A percentile compares a stretch with the other conserved stretches of the same genome.
Conservation (phyloP, 306 rosid species). For the Mimosa bimucronata region DNA sequence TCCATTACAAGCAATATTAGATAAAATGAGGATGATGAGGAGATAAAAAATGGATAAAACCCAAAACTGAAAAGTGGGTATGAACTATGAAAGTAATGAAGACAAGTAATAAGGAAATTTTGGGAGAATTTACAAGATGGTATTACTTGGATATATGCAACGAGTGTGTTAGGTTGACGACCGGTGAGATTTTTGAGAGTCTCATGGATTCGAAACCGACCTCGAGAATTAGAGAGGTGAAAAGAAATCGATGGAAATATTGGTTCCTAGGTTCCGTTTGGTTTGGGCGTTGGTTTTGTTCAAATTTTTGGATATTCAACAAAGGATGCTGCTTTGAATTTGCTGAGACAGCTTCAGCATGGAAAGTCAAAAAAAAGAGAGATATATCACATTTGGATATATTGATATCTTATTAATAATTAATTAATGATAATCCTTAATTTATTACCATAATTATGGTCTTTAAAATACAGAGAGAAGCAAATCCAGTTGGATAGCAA, state of each 20-base stretch:
- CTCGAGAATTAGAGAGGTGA: neutral
- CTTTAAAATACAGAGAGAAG: neutral
- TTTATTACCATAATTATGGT: neutral
- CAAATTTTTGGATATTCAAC: conserved; percentile 45
- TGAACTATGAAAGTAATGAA: conserved; percentile 7
- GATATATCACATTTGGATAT: neutral
- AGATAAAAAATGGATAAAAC: conserved; percentile 33
- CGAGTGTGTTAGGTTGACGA: conserved; percentile 62
- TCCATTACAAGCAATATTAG: conserved; percentile 14
- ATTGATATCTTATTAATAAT: neutral
- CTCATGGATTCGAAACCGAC: conserved; percentile 55
- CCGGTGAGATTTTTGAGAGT: conserved; percentile 58
- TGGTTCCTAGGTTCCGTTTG: conserved; percentile 46
- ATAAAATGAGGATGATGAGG: conserved; percentile 13
- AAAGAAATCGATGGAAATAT: conserved; percentile 20
- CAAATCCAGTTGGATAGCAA: conserved; percentile 53
- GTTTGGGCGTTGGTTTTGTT: conserved; percentile 40
- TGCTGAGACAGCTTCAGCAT: conserved; percentile 37
- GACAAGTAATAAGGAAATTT: neutral
- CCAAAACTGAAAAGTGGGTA: conserved; percentile 12
- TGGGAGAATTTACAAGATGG: too few species aligned
- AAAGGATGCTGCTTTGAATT: conserved; percentile 38
- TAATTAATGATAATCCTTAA: neutral
- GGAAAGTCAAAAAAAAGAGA: conserved; percentile 55
- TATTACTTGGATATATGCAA: conserved; percentile 22